Base-by-base conservation (phyloP, 495 filamentous ascomycete genomes). In the Ramalina peruviana region DNA sequence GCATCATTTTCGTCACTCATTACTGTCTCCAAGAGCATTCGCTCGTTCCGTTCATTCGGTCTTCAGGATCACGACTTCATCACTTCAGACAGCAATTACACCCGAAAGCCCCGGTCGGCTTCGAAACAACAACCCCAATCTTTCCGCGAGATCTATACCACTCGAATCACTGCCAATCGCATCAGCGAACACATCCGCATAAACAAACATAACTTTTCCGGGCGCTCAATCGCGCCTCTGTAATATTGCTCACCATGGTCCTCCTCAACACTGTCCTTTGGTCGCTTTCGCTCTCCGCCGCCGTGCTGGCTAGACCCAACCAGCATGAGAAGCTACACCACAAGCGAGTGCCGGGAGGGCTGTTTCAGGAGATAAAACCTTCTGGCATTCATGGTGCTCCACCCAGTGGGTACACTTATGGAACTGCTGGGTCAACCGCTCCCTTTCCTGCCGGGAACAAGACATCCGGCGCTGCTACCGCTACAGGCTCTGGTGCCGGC, bases 1-100 rank as follows among this genome's bases (percentile, higher is more conserved):
- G 40, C 51, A 43, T 54, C 49, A 47, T 48, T 52, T 48, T 54
- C 27, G 53, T 58, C 52, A 42, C 43, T 60, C 58, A 7, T 33
- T 33, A 33, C 30, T 33, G 12, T 33, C 30, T 6, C 30, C 54
- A 43, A 58, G 58, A 58, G 58, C 58, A 60, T 41, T 60, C 58
- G 58, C 58, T 60, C 58, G 39, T 58, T 58, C 36, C 58, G 48
- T 56, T 60, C 58, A 20, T 60, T 60, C 37, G 51, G 46, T 46
- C 51, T 10, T 13, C 49, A 46, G 16, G 37, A 56, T 40, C 54
- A 19, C 33, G 49, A 54, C 55, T 10, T 43, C 55, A 47, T 48
- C 45, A 36, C n/a, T 52, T 49, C 46, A n/a, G 1, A 27, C 54
- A 56, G 58, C 58, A 39, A 37, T 16, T 42, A 19, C n/a, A 19